phyloP scores from a whole-genome alignment of 1,284 basidiomycete species.

The Sporisorium exsertum region DNA sequence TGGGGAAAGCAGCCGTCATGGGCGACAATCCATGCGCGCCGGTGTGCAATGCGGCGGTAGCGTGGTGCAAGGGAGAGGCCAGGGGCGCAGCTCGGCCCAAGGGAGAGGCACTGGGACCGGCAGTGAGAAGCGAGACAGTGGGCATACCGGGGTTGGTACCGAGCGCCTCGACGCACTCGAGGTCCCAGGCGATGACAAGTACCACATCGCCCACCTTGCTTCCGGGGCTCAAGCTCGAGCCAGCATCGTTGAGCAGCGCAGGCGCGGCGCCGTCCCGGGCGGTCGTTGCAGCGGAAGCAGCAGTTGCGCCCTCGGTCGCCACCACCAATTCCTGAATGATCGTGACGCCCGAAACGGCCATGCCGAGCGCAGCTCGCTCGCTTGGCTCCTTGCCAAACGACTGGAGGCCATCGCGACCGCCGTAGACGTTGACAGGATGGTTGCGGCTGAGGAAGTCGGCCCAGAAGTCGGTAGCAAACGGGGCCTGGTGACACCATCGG shows the following conservation, averaged over 20 bases:
- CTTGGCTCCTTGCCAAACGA: constrained; percentile 67
- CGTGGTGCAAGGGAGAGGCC: constrained; percentile 43
- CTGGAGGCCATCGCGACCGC: constrained; percentile 45
- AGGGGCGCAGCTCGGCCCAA: constrained; percentile 31
- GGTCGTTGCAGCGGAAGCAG: constrained; percentile 4
- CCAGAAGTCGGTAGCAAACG: constrained; percentile 69
- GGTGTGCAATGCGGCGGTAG: constrained; percentile 25
- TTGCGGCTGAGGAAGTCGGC: constrained; percentile 67
- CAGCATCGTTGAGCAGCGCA: constrained; percentile 32
- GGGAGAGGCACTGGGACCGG: constrained; percentile 38
- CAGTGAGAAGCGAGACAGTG: constrained; percentile 59
- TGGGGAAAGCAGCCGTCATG: constrained; percentile 37
- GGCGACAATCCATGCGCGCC: constrained; percentile 32
- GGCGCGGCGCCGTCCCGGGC: constrained; percentile 18
- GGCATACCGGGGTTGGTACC: constrained; percentile 59
- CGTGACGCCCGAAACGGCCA: constrained; percentile 67
- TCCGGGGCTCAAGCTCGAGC: constrained; percentile 58
- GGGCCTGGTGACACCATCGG: constrained; percentile 65
- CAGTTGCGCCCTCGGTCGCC: constrained; percentile 44
- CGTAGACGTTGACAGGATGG: constrained; percentile 65
- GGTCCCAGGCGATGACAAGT: constrained; percentile 69
- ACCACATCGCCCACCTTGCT: constrained; percentile 69
- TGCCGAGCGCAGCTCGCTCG: constrained; percentile 66
- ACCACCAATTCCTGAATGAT: constrained; percentile 70
- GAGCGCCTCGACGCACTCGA: constrained; percentile 67